Conservation (phyloP, 2,329 filamentous ascomycete species). For the Pyrenophora tritici-repentis region DNA sequence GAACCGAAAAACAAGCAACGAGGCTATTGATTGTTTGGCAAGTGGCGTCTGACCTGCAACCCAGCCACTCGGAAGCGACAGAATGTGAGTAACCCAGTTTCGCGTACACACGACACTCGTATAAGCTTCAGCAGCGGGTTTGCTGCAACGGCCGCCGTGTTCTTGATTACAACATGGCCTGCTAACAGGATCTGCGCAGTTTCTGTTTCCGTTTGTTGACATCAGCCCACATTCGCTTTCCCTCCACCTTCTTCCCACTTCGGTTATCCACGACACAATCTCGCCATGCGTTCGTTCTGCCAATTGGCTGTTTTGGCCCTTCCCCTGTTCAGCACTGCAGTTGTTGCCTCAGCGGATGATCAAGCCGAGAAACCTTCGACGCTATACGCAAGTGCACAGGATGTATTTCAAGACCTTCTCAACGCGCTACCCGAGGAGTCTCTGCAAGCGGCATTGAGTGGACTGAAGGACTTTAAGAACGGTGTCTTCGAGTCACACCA, state of each 20-base stretch:
- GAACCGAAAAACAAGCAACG: background rate
- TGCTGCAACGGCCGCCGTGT: conserved; percentile 3
- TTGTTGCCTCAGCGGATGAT: conserved; percentile 28
- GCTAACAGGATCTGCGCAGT: conserved; percentile 28
- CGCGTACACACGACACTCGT: background rate
- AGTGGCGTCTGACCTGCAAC: conserved; percentile 8
- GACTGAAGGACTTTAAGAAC: conserved; percentile 67
- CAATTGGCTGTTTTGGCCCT: conserved; percentile 38
- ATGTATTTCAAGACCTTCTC: conserved; percentile 61
- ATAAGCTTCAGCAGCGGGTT: conserved; percentile 8
- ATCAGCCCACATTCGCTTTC: conserved; percentile 12
- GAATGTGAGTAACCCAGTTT: conserved; percentile 14
- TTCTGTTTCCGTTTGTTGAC: conserved; percentile 11
- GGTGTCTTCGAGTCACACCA: conserved; percentile 70
- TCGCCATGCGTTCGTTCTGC: conserved; percentile 40
- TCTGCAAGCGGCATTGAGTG: conserved; percentile 69
- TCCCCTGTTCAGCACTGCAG: conserved; percentile 34
- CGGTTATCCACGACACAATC: background rate
- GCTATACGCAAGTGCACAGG: conserved; percentile 42
- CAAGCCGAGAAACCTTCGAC: conserved; percentile 14
- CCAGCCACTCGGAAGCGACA: conserved; percentile 17
- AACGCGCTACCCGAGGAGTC: conserved; percentile 62
- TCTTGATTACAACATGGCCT: conserved; percentile 11
- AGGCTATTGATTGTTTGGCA: conserved; percentile 5
- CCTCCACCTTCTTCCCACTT: background rate